These are phyloP conservation scores for Rhizopogon vinicolor DNA, from an alignment of 768 basidiomycete genomes.

Conservation along the genomic window DNA sequence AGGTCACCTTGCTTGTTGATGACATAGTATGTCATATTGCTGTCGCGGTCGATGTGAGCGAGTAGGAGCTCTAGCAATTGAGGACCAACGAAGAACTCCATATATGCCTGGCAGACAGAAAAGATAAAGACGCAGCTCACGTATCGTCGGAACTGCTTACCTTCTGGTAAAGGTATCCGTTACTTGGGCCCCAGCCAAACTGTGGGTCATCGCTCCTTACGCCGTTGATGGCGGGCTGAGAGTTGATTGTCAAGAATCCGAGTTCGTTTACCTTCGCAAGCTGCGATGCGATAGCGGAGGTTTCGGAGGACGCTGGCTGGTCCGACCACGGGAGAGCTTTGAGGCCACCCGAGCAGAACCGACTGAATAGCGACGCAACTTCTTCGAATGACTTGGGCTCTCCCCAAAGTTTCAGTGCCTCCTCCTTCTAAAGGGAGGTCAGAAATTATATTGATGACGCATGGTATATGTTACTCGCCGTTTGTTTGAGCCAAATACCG, in stretches of 20 bases:
- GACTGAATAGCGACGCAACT: constrained; percentile 68
- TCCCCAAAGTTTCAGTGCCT: constrained; percentile 87
- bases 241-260: constrained; percentile 96
- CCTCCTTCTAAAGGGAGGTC: constrained; percentile 58
- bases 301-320: constrained; percentile 80
- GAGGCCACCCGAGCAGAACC: constrained; percentile 75
- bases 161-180: constrained; percentile 96
- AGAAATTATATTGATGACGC: background rate
- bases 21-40: constrained; percentile 91
- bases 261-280: constrained; percentile 83
- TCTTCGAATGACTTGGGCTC: constrained; percentile 65
- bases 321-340: constrained; percentile 93
- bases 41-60: constrained; percentile 79
- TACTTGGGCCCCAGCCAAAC: constrained; percentile 91
- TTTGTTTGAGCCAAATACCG: constrained; percentile 88
- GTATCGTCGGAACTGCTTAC: constrained; percentile 29
- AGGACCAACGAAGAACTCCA: constrained; percentile 91
- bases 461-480: constrained; percentile 40
- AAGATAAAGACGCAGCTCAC: background rate
- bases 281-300: constrained; percentile 68
- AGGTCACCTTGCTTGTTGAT: constrained; percentile 97
- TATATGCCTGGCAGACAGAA: constrained; percentile 63
- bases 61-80: constrained; percentile 68
- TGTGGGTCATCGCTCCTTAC: constrained; percentile 77
- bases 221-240: constrained; percentile 93